These are phyloP conservation scores for Elsinoe fawcettii DNA, from an alignment of 2,329 filamentous ascomycete genomes.

Conservation along the genomic window DNA sequence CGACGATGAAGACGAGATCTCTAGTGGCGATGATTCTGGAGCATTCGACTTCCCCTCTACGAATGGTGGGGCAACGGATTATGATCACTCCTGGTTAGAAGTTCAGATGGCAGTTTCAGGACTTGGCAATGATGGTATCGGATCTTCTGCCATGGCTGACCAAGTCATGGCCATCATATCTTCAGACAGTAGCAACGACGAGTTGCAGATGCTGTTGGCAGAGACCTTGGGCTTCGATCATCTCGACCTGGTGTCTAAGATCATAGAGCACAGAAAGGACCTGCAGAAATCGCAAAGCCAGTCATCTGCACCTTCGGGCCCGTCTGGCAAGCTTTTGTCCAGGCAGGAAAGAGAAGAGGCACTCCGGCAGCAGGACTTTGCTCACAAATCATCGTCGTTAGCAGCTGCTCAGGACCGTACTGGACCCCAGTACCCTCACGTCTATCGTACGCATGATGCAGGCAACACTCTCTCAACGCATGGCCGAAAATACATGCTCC, in stretches of 20 bases:
- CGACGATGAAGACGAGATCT: conserved; percentile 53
- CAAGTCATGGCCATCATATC: conserved; percentile 69
- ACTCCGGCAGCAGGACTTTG: conserved; percentile 64
- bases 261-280: conserved; percentile 69
- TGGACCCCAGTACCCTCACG: conserved; percentile 79
- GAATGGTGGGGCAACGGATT: conserved; percentile 30
- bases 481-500: conserved; percentile 76
- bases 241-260: conserved; percentile 82
- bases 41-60: conserved; percentile 21
- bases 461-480: conserved; percentile 76
- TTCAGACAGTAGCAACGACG: conserved; percentile 65
- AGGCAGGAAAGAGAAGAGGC: conserved; percentile 71
- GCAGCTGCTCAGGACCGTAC: conserved; percentile 62
- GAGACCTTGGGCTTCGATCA: conserved; percentile 92
- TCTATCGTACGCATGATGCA: conserved; percentile 75
- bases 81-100: conserved; percentile 61
- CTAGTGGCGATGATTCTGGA: conserved; percentile 55
- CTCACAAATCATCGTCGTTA: conserved; percentile 72
- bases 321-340: conserved; percentile 55
- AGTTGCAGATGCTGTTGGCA: conserved; percentile 81
- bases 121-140: conserved; percentile 57
- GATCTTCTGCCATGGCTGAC: conserved; percentile 58
- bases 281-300: conserved; percentile 48
- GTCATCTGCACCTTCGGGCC: conserved; percentile 27
- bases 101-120: conserved; percentile 61